These are phyloP conservation scores for Fusarium torulosum DNA, from an alignment of 2,329 filamentous ascomycete genomes.

Conservation along the genomic window DNA sequence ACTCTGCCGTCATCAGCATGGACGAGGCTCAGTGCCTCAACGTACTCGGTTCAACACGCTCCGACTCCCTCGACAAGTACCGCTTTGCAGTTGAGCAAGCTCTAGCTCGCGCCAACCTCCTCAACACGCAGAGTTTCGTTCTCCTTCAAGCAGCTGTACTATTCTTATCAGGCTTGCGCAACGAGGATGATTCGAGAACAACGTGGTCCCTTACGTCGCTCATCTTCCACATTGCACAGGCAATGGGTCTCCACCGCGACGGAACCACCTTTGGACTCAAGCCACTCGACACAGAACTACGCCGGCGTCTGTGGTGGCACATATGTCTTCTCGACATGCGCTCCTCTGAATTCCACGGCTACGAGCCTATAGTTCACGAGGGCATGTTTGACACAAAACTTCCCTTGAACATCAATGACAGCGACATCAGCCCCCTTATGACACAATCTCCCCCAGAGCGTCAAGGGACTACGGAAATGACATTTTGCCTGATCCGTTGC, in stretches of 20 bases:
- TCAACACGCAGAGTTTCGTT: not conserved
- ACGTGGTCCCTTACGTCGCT: constrained; percentile 2
- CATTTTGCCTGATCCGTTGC: not conserved
- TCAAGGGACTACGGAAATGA: not conserved
- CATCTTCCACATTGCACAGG: constrained; percentile 1
- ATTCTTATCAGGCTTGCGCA: not conserved
- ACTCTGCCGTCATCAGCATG: not conserved
- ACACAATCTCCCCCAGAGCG: not conserved
- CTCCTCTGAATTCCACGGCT: not conserved
- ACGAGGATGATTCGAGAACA: constrained; percentile 5
- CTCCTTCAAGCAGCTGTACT: not conserved
- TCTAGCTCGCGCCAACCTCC: not conserved
- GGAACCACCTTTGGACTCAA: constrained; percentile 2
- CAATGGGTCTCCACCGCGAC: constrained; percentile 3
- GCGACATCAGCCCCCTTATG: not conserved
- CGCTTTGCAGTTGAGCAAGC: constrained; percentile 11
- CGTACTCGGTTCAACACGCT: not conserved
- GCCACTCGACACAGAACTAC: not conserved
- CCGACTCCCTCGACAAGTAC: not conserved
- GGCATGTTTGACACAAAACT: constrained; percentile 9
- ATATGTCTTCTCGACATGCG: constrained; percentile 4
- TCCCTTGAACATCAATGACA: constrained; percentile 7
- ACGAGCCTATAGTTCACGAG: not conserved
- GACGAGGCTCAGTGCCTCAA: not conserved
- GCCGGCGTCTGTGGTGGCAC: constrained; percentile 3